Percentiles rank a stretch among this genome's conserved stretches.
Evolutionary conservation across 257 asterid species (phyloP).

Genomic region (Cynanchum wilfordii): DNA sequence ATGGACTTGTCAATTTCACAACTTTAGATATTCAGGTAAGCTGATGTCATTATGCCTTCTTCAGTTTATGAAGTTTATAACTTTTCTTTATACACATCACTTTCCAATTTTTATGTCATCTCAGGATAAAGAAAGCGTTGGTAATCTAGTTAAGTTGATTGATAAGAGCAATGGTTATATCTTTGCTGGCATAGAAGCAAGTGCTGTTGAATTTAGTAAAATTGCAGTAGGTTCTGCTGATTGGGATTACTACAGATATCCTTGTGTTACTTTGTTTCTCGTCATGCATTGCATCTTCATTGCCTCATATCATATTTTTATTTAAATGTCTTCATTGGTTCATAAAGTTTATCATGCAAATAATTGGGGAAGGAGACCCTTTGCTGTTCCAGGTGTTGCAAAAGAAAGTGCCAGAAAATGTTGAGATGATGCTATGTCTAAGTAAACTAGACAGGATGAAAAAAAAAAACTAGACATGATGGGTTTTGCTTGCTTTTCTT

Average conservation of each 20-base stretch:
- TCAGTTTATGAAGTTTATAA: conserved; percentile 6
- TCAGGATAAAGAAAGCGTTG: conserved; percentile 96
- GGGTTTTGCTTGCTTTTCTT: background rate
- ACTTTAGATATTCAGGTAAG: conserved; percentile 92
- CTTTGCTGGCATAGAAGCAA: conserved; percentile 78
- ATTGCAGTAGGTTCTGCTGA: conserved; percentile 78
- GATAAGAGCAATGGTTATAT: conserved; percentile 95
- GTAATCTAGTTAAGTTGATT: conserved; percentile 75
- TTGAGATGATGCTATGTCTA: background rate
- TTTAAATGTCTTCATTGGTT: background rate
- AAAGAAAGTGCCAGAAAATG: background rate
- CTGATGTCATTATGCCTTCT: conserved; percentile 8
- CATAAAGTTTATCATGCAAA: background rate
- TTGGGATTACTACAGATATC: conserved; percentile 97
- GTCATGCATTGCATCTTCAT: background rate
- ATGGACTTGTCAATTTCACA: conserved; percentile 69
- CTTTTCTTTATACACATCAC: conserved; percentile 9
- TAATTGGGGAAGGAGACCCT: background rate
- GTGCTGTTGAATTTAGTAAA: conserved; percentile 92
- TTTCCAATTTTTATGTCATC: conserved; percentile 15
- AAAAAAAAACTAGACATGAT: background rate
- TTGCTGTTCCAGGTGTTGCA: background rate
- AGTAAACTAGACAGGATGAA: background rate
- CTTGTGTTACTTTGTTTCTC: conserved; percentile 34
- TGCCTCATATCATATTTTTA: background rate